Evolutionary conservation across 2,329 filamentous ascomycete species (phyloP), one percentile per base, ranked within the genome.

Genomic region (Knufia petricola): DNA sequence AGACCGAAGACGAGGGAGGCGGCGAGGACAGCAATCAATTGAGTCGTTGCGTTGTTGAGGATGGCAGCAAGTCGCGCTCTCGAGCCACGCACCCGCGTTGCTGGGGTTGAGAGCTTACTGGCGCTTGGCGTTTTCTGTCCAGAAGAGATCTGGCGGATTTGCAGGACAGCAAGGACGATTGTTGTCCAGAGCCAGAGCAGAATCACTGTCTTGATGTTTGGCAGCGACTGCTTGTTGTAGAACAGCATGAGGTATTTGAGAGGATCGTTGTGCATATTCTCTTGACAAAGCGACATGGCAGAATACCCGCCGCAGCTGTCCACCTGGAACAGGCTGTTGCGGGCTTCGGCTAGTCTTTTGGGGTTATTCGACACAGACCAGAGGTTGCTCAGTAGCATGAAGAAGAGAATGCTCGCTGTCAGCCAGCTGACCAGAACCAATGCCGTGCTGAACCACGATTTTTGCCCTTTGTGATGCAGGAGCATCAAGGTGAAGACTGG

Each of bases 401-500:
- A 39, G 37, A 39, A 39, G n/a, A 39, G 17, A 17, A 17, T 21
- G 8, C 15, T 39, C 4, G 37, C 17, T 12, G 21, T 10, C 4
- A 21, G 12, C 37, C 37, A 39, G 10, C 15, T 39, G 17, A 39
- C 9, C 4, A 39, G 4, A 9, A 39, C 37, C 17, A 39, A 12
- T 12, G 21, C 17, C 9, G 37, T 39, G 4, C 4, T 19, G 17
- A 39, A 39, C 37, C 37, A 39, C 17, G 17, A 21, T 12, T 21
- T 39, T 4, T 39, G 9, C 9, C 17, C 17, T 19, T 39, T 17
- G 17, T 21, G 17, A 21, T 39, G 37, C 9, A 39, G 17, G 13
- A 39, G 37, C 37, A 39, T 39, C 37, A 39, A 21, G 17, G 37
- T 39, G 37, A 39, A 39, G 17, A 39, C 21, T 4, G 37, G 37